Base-by-base conservation (phyloP, 805 yeast species). In the Saccharomyces mikatae region DNA sequence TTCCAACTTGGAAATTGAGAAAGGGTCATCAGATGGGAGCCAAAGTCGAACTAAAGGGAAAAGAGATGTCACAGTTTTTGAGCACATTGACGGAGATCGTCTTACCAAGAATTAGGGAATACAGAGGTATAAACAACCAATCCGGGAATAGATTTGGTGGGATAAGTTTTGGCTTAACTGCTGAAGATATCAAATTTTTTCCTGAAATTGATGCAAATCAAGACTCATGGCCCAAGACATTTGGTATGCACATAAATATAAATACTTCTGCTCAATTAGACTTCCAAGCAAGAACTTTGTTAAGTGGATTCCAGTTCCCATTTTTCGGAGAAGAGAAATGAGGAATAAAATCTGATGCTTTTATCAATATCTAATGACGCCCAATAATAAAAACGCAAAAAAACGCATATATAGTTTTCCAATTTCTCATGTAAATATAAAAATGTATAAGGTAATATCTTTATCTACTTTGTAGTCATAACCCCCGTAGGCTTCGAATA, bases 151-250 rank as follows among this genome's bases (percentile, higher is more conserved):
- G 79, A 52, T 80, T 77, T 64, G 99, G 99, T 55, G 87, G 89
- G 69, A 80, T 95, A 55, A 79, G 94, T 9, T 84, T 94, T 66
- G 97, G 97, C 48, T 72, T 94, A 62, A 81, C 80, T 46, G 82
- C 88, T 1, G 88, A 86, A 52, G 89, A 88, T 63, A 81, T 87
- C 52, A 82, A 81, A 63, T 79, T 78, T 66, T 94, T 94, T 80
- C 99, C 99, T 2, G 99, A 94, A 72, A 83, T 94, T 58, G 96
- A 91, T 67, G 81, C 84, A 55, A 89, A 87, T 71, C 89, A 85
- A 68, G 98, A 92, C 69, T 75, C 87, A 59, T 94, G 92, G 88
- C 91, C 96, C 41, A 81, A 77, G 59, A 82, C 90, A 30, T 89
- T 84, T 67, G 97, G 97, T 55, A 79, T 92, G 77, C 87, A 89